A percentile compares a stretch with the other conserved stretches of the same genome.
Conservation (phyloP, 495 filamentous ascomycete species). For the Lasiosphaeria ovina region DNA sequence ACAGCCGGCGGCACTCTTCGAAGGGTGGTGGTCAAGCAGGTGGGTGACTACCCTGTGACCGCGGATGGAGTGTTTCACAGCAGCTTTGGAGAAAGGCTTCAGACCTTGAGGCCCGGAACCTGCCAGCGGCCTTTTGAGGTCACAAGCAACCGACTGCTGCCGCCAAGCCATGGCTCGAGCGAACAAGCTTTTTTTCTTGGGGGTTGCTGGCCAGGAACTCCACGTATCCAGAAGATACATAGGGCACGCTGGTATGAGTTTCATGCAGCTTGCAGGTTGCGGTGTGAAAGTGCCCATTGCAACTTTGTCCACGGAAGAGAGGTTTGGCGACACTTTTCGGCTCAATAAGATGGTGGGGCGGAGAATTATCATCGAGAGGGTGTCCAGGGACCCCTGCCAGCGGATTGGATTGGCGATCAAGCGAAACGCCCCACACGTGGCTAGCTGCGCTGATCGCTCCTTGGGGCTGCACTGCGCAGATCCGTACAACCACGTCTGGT, state of each 20-base stretch:
- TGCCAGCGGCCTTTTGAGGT: not conserved
- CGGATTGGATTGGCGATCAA: not conserved
- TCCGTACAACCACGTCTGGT: not conserved
- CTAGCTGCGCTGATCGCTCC: no score
- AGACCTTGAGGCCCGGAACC: conserved; percentile 5
- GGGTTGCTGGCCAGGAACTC: no score
- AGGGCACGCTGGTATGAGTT: no score
- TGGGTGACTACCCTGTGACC: conserved; percentile 11
- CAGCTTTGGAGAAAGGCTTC: conserved; percentile 13
- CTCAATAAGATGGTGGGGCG: not conserved
- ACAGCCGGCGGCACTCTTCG: not conserved
- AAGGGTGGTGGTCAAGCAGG: not conserved
- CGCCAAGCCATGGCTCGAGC: not conserved
- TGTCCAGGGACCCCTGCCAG: not conserved
- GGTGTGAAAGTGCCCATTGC: no score
- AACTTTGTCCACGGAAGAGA: no score
- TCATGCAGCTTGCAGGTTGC: no score
- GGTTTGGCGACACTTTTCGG: no score
- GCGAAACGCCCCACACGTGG: not conserved
- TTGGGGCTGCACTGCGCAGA: not conserved
- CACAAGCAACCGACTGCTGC: not conserved
- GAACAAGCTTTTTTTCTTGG: not conserved
- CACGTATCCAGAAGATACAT: no score
- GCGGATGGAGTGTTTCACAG: conserved; percentile 16
- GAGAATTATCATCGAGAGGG: not conserved